Conservation (phyloP, 2,329 filamentous ascomycete genomes). For the Rutstroemia sp. region DNA sequence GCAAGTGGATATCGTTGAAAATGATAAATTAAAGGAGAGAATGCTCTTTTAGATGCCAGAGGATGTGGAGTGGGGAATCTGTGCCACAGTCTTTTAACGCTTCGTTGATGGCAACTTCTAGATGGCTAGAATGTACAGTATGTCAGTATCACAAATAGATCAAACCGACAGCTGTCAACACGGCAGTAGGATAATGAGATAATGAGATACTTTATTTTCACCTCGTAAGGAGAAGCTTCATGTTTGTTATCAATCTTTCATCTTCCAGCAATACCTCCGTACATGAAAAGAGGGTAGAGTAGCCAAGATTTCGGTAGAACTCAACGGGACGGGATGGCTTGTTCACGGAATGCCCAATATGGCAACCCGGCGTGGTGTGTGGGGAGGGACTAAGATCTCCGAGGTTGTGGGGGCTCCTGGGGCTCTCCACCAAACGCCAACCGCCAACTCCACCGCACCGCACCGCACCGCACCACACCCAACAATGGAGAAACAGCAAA, state of each 20-base stretch:
- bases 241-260: too few species aligned
- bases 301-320: too few species aligned
- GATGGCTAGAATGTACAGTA: too few species aligned
- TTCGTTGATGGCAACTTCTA: not conserved
- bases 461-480: not conserved
- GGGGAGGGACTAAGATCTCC: not conserved
- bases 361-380: not conserved
- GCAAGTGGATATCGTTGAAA: constrained; percentile 36
- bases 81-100: not conserved
- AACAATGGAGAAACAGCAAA: too few species aligned
- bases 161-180: too few species aligned
- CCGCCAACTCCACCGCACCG: not conserved
- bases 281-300: not conserved
- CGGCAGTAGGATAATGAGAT: too few species aligned
- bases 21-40: constrained; percentile 29
- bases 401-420: not conserved
- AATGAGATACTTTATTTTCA: too few species aligned
- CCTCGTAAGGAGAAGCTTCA: too few species aligned
- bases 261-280: too few species aligned
- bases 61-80: not conserved
- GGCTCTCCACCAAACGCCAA: not conserved
- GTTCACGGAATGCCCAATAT: not conserved
- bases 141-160: too few species aligned
- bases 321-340: too few species aligned
- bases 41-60: constrained; percentile 17